Conservation (phyloP, 106 monocot species). For the Alisma plantagoaquatica region DNA sequence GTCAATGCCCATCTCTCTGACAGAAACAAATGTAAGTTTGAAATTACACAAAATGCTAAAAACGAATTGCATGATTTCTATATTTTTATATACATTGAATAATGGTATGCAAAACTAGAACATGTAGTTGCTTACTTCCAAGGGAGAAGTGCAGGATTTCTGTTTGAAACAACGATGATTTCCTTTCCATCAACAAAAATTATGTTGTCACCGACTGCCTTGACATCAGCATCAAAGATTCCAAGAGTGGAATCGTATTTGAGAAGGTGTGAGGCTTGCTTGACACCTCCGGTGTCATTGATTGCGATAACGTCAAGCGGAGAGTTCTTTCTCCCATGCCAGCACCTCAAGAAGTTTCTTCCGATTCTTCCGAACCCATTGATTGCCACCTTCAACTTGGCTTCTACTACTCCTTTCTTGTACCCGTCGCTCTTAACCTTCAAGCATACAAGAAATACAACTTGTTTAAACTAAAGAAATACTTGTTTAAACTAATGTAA, state of each 20-base stretch:
- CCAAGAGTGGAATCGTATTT: conserved; percentile 94
- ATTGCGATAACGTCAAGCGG: conserved; percentile 76
- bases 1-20: conserved; percentile 43
- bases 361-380: conserved; percentile 86
- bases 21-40: not conserved
- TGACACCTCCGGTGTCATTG: conserved; percentile 91
- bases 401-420: too few relatives aligned
- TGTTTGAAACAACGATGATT: conserved; percentile 65
- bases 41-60: not conserved
- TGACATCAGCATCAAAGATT: conserved; percentile 85
- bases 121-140: conserved; percentile 43
- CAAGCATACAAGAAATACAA: too few relatives aligned
- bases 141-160: conserved; percentile 68
- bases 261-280: conserved; percentile 87
- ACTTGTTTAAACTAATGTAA: too few relatives aligned
- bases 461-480: too few relatives aligned
- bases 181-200: conserved; percentile 84
- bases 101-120: not conserved
- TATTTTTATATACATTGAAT: not conserved
- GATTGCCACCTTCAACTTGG: conserved; percentile 95
- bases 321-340: conserved; percentile 82
- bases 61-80: not conserved
- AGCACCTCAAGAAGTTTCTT: conserved; percentile 82
- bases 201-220: conserved; percentile 47
- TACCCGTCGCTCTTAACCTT: too few relatives aligned